Percentiles rank a stretch among this genome's conserved stretches.
Conservation (phyloP, 495 filamentous ascomycete genomes). For the Cercophora scortea region DNA sequence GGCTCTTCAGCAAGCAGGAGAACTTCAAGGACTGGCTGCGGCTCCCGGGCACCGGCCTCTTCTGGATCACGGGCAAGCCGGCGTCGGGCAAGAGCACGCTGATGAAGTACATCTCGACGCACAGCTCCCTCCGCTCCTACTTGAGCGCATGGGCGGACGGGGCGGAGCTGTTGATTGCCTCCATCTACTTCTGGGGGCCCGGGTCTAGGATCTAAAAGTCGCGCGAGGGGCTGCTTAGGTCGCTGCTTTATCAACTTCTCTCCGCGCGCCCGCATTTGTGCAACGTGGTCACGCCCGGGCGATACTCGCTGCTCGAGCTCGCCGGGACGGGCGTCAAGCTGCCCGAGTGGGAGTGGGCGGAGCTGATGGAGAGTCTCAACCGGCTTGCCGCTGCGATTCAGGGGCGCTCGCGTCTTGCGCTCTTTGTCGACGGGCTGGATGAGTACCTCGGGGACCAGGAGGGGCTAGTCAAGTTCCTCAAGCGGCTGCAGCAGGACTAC, state of each 20-base stretch:
- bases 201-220: not conserved
- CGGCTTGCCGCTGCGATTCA: no score
- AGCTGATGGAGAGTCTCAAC: no score
- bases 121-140: not conserved
- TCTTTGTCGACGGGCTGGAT: no score
- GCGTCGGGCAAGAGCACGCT: slow-evolving; percentile 1
- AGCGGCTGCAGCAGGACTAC: no score
- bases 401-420: no score
- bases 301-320: not conserved
- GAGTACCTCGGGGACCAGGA: no score
- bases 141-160: not conserved
- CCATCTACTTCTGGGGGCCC: not conserved
- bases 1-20: no score
- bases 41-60: not conserved
- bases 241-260: not conserved
- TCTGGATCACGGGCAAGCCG: slow-evolving; percentile 1
- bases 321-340: no score
- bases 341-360: no score
- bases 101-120: not conserved
- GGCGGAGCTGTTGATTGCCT: not conserved
- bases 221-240: not conserved
- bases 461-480: no score
- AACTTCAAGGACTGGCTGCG: not conserved
- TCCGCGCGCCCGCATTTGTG: not conserved
- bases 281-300: not conserved